Conservation (phyloP, 768 basidiomycete genomes). For the Boletellus ananiceps region DNA sequence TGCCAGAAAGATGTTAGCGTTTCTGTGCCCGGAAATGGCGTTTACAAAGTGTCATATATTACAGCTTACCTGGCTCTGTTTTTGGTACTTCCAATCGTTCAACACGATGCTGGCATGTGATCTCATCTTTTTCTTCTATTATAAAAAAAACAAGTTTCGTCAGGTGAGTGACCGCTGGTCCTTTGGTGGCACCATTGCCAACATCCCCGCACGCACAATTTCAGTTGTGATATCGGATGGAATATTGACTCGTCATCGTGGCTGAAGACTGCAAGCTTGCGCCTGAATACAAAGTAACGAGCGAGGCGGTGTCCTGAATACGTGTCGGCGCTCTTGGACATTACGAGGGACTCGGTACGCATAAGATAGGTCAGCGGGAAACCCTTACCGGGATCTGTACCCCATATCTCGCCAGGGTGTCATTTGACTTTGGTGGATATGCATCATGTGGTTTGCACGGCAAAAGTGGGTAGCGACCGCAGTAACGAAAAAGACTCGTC, state of each 20-base stretch:
- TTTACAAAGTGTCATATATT: slow-evolving; percentile 8
- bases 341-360: slow-evolving; percentile 10
- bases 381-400: slow-evolving; percentile 15
- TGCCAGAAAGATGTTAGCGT: slow-evolving; percentile 1
- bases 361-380: slow-evolving; percentile 2
- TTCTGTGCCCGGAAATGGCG: slow-evolving; percentile 2
- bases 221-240: slow-evolving; percentile 16
- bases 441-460: slow-evolving; percentile 14
- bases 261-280: slow-evolving; percentile 4
- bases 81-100: background rate
- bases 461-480: slow-evolving; percentile 6
- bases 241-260: slow-evolving; percentile 7
- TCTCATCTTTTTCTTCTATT: background rate
- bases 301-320: slow-evolving; percentile 11
- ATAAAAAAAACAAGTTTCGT: background rate
- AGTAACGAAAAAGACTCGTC: slow-evolving; percentile 10
- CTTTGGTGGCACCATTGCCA: background rate
- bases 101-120: background rate
- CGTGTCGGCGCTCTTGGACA: slow-evolving; percentile 3
- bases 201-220: slow-evolving; percentile 15
- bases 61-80: slow-evolving; percentile 9
- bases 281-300: slow-evolving; percentile 1
- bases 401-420: slow-evolving; percentile 17
- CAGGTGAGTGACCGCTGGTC: background rate
- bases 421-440: slow-evolving; percentile 2